Percentiles rank a stretch among this genome's conserved stretches.
Conservation (phyloP, 192 early-diverging fungal genomes). For the Ambispora gerdemannii region DNA sequence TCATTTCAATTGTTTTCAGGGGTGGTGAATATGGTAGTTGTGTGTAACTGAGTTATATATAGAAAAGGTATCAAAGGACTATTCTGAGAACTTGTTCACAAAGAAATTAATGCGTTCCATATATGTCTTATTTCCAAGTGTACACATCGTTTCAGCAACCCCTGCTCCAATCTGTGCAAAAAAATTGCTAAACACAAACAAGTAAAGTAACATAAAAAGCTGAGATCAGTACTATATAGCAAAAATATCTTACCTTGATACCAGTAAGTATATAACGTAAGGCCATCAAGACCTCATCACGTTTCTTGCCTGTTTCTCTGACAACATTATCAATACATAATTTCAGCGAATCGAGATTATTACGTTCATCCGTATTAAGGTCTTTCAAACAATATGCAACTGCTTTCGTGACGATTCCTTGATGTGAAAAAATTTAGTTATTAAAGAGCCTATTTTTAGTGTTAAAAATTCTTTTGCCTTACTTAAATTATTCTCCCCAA, state of each 20-base stretch:
- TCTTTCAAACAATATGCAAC: slow-evolving; percentile 32
- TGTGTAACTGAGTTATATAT: too few species aligned
- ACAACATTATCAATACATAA: slow-evolving; percentile 37
- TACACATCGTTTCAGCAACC: slow-evolving; percentile 52
- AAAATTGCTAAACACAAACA: neutral
- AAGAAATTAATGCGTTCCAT: slow-evolving; percentile 34
- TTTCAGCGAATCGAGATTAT: slow-evolving; percentile 37
- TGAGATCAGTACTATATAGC: neutral
- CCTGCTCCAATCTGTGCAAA: slow-evolving; percentile 49
- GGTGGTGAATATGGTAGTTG: too few species aligned
- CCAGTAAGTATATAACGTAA: slow-evolving; percentile 67
- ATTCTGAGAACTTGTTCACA: neutral
- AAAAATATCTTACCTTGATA: slow-evolving; percentile 35
- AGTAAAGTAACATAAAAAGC: neutral
- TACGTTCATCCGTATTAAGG: neutral
- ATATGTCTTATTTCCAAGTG: slow-evolving; percentile 42
- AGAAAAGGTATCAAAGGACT: too few species aligned
- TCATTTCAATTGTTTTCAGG: too few species aligned
- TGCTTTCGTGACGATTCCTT: slow-evolving; percentile 13
- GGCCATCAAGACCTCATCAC: slow-evolving; percentile 59
- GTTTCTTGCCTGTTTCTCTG: slow-evolving; percentile 38
- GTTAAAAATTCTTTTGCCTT: slow-evolving; percentile 13
- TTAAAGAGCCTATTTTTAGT: slow-evolving; percentile 2
- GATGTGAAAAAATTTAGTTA: slow-evolving; percentile 9
- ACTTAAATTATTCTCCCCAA: slow-evolving; percentile 38